phyloP scores from a whole-genome alignment of 805 yeast genomes.

The Saturnispora hagleri region DNA sequence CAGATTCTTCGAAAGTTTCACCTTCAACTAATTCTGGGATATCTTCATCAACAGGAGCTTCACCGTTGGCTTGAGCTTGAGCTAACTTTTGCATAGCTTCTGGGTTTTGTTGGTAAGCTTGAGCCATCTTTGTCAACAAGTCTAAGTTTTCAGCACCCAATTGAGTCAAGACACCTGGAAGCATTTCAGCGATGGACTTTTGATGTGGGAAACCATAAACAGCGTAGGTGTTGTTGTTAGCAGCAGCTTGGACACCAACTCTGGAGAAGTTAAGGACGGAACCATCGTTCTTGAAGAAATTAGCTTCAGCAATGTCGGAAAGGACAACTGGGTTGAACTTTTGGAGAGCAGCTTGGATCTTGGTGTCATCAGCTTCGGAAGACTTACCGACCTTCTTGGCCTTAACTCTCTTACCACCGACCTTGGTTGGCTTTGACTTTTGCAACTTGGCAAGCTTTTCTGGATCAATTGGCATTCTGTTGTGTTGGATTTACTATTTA shows the following conservation, averaged over 20 bases:
- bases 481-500: neutral
- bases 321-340: constrained; percentile 84
- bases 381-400: constrained; percentile 64
- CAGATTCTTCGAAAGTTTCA: constrained; percentile 63
- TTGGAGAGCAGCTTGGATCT: constrained; percentile 79
- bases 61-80: constrained; percentile 27
- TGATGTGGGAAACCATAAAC: constrained; percentile 93
- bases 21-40: constrained; percentile 81
- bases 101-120: constrained; percentile 60
- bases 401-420: constrained; percentile 84
- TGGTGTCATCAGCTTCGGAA: constrained; percentile 79
- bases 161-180: constrained; percentile 92
- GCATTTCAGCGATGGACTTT: constrained; percentile 82
- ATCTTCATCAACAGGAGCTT: constrained; percentile 45
- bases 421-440: constrained; percentile 74
- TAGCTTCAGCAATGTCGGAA: constrained; percentile 91
- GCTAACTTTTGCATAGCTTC: constrained; percentile 23
- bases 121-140: constrained; percentile 81
- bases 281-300: constrained; percentile 95
- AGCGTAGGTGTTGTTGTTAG: constrained; percentile 84
- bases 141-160: constrained; percentile 92
- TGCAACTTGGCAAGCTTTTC: constrained; percentile 90
- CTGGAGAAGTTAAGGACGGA: constrained; percentile 92
- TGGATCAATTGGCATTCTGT: constrained; percentile 77
- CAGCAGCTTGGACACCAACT: constrained; percentile 92